These are phyloP conservation scores for Metschnikowia orientalis DNA, from an alignment of 805 yeast genomes.

Conservation along the genomic window DNA sequence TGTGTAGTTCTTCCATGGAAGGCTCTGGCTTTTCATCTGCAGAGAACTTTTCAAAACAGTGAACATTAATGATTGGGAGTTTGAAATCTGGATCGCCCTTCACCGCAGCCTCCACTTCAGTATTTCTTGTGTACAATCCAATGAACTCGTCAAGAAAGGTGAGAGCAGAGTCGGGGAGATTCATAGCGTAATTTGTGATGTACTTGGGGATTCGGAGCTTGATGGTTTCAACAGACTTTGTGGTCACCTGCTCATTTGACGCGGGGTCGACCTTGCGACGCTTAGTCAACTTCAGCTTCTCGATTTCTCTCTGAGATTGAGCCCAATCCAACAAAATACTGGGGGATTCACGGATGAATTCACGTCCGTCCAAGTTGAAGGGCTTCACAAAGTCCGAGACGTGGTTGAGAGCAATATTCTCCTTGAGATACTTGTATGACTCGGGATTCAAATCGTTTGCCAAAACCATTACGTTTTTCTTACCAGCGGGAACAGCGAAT, in stretches of 20 bases:
- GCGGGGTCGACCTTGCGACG: slow-evolving; percentile 37
- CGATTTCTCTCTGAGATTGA: slow-evolving; percentile 29
- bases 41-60: slow-evolving; percentile 89
- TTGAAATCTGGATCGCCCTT: slow-evolving; percentile 43
- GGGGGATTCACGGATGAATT: slow-evolving; percentile 64
- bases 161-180: slow-evolving; percentile 89
- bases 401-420: slow-evolving; percentile 63
- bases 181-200: slow-evolving; percentile 83
- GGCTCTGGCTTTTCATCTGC: slow-evolving; percentile 67
- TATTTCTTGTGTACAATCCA: slow-evolving; percentile 56
- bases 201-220: slow-evolving; percentile 46
- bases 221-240: slow-evolving; percentile 18
- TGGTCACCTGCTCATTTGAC: slow-evolving; percentile 21
- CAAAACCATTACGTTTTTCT: slow-evolving; percentile 69
- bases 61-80: slow-evolving; percentile 77
- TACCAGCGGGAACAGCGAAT: slow-evolving; percentile 93
- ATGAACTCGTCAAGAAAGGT: slow-evolving; percentile 72
- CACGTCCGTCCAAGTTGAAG: slow-evolving; percentile 76
- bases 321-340: slow-evolving; percentile 46
- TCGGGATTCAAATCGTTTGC: slow-evolving; percentile 95
- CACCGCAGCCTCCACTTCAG: slow-evolving; percentile 32
- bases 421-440: slow-evolving; percentile 63
- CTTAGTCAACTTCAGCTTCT: slow-evolving; percentile 30
- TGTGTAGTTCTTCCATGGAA: slow-evolving; percentile 57
- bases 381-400: slow-evolving; percentile 56